Conservation (phyloP, 192 early-diverging fungal species). For the Coemansia sp. region DNA sequence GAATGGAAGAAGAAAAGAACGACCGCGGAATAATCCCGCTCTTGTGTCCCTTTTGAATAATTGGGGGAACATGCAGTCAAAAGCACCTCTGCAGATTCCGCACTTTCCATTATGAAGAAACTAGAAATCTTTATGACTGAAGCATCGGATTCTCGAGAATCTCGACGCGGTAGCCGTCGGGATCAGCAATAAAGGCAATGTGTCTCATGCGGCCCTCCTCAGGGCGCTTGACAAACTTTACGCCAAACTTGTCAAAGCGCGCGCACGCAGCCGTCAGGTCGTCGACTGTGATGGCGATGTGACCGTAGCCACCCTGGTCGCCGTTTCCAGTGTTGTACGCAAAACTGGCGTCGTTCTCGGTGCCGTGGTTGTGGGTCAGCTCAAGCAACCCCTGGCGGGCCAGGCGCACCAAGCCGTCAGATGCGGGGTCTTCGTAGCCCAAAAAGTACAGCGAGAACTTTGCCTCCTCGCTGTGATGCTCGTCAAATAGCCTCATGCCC, state of each 20-base stretch:
- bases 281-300: constrained; percentile 79
- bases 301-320: constrained; percentile 76
- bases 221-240: constrained; percentile 74
- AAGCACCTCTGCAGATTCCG: no score
- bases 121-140: not conserved
- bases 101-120: not conserved
- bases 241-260: constrained; percentile 68
- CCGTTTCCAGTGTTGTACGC: constrained; percentile 71
- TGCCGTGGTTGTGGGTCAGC: constrained; percentile 86
- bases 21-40: constrained; percentile 1
- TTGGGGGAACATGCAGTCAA: not conserved
- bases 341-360: constrained; percentile 65
- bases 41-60: not conserved
- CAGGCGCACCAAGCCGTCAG: constrained; percentile 54
- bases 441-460: constrained; percentile 76
- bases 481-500: constrained; percentile 67
- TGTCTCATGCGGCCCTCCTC: constrained; percentile 76
- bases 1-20: constrained; percentile 9
- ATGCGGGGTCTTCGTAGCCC: constrained; percentile 61
- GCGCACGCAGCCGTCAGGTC: constrained; percentile 74
- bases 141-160: constrained; percentile 51
- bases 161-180: constrained; percentile 85
- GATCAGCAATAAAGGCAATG: constrained; percentile 83
- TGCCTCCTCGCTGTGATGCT: constrained; percentile 31
- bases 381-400: constrained; percentile 72